Conservation (phyloP, 345 rosid species). For the Hibiscus tridactylites region DNA sequence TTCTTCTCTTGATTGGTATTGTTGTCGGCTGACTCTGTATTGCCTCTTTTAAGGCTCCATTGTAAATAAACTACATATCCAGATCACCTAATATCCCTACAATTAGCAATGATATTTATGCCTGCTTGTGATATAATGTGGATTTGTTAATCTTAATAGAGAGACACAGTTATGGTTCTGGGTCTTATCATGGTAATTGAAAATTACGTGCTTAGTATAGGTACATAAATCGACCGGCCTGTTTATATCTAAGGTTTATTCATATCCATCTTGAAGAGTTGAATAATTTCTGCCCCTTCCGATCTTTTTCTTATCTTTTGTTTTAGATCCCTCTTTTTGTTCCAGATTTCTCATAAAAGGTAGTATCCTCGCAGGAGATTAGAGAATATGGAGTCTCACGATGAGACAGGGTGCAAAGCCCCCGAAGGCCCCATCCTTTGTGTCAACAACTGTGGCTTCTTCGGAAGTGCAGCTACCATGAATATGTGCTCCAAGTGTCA, state of each 20-base stretch:
- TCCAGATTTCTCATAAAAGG: neutral
- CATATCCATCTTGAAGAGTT: neutral
- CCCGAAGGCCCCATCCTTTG: constrained; percentile 76
- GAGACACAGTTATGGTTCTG: neutral
- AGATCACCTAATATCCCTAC: neutral
- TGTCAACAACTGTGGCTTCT: constrained; percentile 87
- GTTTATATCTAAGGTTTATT: neutral
- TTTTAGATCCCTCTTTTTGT: neutral
- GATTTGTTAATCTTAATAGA: neutral
- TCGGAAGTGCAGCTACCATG: constrained; percentile 91
- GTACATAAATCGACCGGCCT: neutral
- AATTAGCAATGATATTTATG: neutral
- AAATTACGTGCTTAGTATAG: neutral
- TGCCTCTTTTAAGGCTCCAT: neutral
- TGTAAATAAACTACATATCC: neutral
- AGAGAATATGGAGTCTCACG: constrained; percentile 44
- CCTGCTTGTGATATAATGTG: neutral
- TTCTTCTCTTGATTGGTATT: neutral
- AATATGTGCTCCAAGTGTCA: constrained; percentile 98
- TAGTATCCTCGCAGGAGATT: constrained; percentile 15
- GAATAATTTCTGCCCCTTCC: neutral
- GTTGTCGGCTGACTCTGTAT: neutral
- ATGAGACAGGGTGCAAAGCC: constrained; percentile 94
- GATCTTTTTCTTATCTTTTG: no score
- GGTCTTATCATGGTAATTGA: neutral